Evolutionary conservation across 495 filamentous ascomycete genomes (phyloP).

Genomic region (Trichoderma gamsii): DNA sequence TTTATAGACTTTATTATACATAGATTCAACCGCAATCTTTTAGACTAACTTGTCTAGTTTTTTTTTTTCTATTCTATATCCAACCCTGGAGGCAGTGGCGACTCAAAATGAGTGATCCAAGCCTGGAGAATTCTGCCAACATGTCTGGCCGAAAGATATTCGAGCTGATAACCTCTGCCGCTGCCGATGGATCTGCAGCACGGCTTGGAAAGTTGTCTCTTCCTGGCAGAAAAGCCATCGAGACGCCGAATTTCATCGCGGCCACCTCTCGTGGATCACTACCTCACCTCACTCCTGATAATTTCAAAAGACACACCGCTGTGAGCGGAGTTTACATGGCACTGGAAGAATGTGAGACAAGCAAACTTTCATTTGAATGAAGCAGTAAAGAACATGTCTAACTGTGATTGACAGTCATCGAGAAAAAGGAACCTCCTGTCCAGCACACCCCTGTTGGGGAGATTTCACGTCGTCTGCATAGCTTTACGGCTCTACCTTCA

Average conservation of each 20-base stretch:
- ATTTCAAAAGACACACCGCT: slow-evolving; percentile 56
- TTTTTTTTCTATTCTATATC: neutral
- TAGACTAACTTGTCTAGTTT: neutral
- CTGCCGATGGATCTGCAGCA: slow-evolving; percentile 29
- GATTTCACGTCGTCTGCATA: slow-evolving; percentile 54
- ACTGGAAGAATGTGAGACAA: slow-evolving; percentile 82
- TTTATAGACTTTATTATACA: neutral
- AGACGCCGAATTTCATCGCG: slow-evolving; percentile 77
- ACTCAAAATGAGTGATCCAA: slow-evolving; percentile 7
- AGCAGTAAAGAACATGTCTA: too few species aligned
- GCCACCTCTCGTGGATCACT: slow-evolving; percentile 74
- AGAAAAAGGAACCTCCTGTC: slow-evolving; percentile 48
- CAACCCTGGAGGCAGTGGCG: neutral
- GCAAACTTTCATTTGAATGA: too few species aligned
- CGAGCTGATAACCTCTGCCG: slow-evolving; percentile 33
- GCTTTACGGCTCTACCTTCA: slow-evolving; percentile 59
- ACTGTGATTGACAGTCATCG: slow-evolving; percentile 58
- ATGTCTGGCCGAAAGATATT: slow-evolving; percentile 31
- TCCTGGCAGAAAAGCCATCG: slow-evolving; percentile 51
- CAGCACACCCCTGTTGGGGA: slow-evolving; percentile 30
- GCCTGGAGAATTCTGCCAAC: neutral
- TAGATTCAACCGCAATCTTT: neutral
- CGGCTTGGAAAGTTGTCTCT: slow-evolving; percentile 60
- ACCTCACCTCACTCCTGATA: slow-evolving; percentile 85
- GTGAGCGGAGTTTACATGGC: slow-evolving; percentile 70